Conservation (phyloP, 169 alveolate species). For the Cryptosporidium parvum region DNA sequence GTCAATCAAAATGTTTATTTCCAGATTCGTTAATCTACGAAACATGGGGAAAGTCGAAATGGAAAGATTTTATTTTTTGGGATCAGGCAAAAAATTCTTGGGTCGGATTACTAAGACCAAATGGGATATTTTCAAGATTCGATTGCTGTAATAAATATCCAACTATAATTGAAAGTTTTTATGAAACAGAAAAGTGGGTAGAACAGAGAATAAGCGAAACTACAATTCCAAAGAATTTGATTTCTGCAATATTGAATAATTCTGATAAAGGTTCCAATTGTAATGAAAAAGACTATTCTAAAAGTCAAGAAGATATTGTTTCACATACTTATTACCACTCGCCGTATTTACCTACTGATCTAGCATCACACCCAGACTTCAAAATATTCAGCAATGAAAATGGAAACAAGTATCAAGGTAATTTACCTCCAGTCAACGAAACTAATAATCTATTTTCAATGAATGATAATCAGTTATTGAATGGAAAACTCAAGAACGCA, state of each 20-base stretch:
- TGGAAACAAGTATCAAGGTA: conserved; percentile 17
- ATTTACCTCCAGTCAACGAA: not conserved
- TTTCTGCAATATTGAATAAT: not conserved
- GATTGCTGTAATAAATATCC: not conserved
- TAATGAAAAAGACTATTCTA: not conserved
- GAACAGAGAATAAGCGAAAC: conserved; percentile 61
- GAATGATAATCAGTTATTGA: not conserved
- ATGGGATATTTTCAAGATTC: conserved; percentile 37
- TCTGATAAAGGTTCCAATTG: not conserved
- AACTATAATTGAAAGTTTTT: conserved; percentile 24
- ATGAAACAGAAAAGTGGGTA: conserved; percentile 59
- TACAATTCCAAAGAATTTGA: conserved; percentile 17
- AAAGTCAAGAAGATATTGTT: not conserved
- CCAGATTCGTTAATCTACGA: conserved; percentile 38
- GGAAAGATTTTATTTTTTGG: conserved; percentile 70
- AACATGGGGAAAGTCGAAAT: conserved; percentile 56
- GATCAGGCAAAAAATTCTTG: conserved; percentile 31
- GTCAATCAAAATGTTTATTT: conserved; percentile 19
- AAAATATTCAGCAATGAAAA: not conserved
- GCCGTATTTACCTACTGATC: conserved; percentile 67
- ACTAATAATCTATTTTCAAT: conserved; percentile 5
- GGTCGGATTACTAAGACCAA: conserved; percentile 55
- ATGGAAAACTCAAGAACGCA: not conserved
- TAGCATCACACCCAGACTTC: conserved; percentile 73
- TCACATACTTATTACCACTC: conserved; percentile 35